These are phyloP conservation scores for Prunus dulcis DNA, from an alignment of 306 rosid species.

Conservation along the genomic window DNA sequence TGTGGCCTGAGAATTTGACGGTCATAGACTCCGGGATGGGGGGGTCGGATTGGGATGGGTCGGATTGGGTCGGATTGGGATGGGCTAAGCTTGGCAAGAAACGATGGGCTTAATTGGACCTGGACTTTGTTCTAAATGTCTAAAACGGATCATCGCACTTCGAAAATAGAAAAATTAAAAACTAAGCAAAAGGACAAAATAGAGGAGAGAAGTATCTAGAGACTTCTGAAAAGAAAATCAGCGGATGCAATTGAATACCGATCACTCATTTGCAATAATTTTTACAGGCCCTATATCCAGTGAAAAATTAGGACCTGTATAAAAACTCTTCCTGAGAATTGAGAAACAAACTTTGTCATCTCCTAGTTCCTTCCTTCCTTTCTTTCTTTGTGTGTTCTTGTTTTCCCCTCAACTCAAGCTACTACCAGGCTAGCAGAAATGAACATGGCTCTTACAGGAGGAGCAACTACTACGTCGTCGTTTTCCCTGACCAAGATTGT, in stretches of 20 bases:
- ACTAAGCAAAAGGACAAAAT: not conserved
- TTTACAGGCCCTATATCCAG: not conserved
- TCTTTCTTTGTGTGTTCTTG: not conserved
- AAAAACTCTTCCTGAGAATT: not conserved
- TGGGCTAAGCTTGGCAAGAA: not conserved
- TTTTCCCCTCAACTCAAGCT: not conserved
- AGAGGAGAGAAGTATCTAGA: not conserved
- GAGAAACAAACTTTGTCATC: too few species aligned
- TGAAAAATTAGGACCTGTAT: not conserved
- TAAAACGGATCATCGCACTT: too few species aligned
- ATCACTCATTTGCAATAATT: not conserved
- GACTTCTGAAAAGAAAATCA: not conserved
- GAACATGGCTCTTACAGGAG: slow-evolving; percentile 6
- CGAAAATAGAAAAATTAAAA: too few species aligned
- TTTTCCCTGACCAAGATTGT: not conserved
- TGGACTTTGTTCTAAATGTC: not conserved
- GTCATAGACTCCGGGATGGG: not conserved
- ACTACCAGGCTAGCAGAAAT: not conserved
- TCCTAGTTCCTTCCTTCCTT: too few species aligned
- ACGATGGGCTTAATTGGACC: not conserved
- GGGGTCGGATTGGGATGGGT: not conserved
- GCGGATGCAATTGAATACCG: not conserved
- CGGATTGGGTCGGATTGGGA: not conserved
- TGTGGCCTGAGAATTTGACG: not conserved
- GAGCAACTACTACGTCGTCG: not conserved